Base-by-base conservation (phyloP, 768 basidiomycete species). In the Lentinula raphanica region DNA sequence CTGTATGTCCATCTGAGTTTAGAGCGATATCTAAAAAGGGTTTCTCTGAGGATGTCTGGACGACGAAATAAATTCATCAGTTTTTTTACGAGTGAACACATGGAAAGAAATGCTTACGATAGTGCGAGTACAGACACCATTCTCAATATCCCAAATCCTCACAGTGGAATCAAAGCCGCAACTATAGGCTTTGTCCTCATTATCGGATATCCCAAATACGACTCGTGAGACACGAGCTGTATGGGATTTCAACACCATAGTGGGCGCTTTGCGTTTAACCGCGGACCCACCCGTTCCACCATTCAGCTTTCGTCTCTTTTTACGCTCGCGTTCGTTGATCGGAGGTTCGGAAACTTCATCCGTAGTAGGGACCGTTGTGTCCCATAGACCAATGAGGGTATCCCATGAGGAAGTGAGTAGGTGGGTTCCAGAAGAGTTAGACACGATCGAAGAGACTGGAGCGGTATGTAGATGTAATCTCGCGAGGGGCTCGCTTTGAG, bases 121-220 rank as follows among this genome's bases (percentile, higher is more conserved):
- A 0, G 89, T 91, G 44, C 80, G 68, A 0, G 78, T 75, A 59
- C 88, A 93, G 5, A 92, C 71, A 2, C 89, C 92, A 38, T 76
- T 79, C 63, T 92, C 88, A 3, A 88, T 76, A 66, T 97, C 93
- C 96, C 96, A 99, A 2, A 79, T 74, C 23, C 93, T 79, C 5
- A 98, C 84, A 0, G 92, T 92, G 28, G 94, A 96, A 71, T 97
- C 95, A 67, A 92, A 92, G 0, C 92, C 90, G 66, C 87, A 88
- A 63, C 90, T 92, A 61, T 85, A 84, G 28, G 86, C 94, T 28
- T 60, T 65, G 54, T 59, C 49, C 59, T 61, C 51, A 58, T 56
- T 49, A 57, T 71, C 60, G 53, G 66, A 54, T 39, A 61, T 67
- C 51, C 72, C 76, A 72, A 90, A 95, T 0, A 82, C 66, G 3